Base-by-base conservation (phyloP, 2,329 filamentous ascomycete genomes). In the Teratosphaeriaceae sp. region DNA sequence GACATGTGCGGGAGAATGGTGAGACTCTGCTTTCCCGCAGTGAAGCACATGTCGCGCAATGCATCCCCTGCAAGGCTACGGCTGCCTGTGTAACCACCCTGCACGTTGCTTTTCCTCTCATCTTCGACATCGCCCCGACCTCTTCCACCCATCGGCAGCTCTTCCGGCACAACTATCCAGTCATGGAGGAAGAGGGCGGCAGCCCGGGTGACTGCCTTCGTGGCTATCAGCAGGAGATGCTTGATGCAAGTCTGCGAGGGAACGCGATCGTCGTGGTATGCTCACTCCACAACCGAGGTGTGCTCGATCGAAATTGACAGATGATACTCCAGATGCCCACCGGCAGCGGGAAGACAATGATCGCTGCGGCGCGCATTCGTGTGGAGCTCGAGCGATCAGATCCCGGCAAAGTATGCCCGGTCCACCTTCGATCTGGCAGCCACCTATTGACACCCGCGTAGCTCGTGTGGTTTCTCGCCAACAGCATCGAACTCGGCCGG, bases 161-260 rank as follows among this genome's bases (percentile, higher is more conserved):
- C n/a, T n/a, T n/a, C n/a, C n/a, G n/a, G n/a, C n/a, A n/a, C n/a
- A n/a, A n/a, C n/a, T n/a, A n/a, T n/a, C n/a, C 31, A 34, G 11
- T 5, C n/a, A 34, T 34, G 31, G 31, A 9, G 4, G 31, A 34
- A 4, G 15, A 18, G 11, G 31, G 20, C 15, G 15, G 15, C 15
- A 19, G 31, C n/a, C 15, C 31, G 11, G 15, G 20, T 34, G 31
- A 34, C 31, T 12, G 15, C 27, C 47, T 49, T 1, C 66, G 70
- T 9, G 61, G 64, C 1, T 73, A 73, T 46, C 71, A 73, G 59
- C 56, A 65, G 51, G 70, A 74, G 51, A 73, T 73, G 70, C 61
- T 73, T 2, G 62, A 69, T 31, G 61, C 63, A 43, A 70, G 67
- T 51, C 45, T 73, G 24, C 54, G 58, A 33, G 51, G 56, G 15